Percentiles rank a stretch among this genome's conserved stretches.
Conservation (phyloP, 2,329 filamentous ascomycete genomes). For the Calonectria multiphialidica region DNA sequence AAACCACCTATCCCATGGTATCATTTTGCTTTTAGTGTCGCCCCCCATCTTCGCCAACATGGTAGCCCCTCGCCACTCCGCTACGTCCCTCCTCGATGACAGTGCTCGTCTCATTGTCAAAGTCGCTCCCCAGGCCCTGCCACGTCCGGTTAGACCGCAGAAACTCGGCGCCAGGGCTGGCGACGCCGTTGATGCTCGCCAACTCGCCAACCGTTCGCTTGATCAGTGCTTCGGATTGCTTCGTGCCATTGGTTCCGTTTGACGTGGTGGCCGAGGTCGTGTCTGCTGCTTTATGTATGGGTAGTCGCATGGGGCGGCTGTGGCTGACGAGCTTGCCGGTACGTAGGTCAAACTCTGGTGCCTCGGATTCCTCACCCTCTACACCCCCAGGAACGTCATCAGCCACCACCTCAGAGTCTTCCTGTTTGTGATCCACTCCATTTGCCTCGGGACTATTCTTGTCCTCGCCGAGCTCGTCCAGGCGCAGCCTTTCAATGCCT, state of each 20-base stretch:
- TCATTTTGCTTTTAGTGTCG: slow-evolving; percentile 41
- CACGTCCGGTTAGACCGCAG: slow-evolving; percentile 86
- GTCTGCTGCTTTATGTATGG: slow-evolving; percentile 43
- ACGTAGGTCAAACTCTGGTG: slow-evolving; percentile 92
- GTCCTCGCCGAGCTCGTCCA: slow-evolving; percentile 47
- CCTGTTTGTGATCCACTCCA: slow-evolving; percentile 33
- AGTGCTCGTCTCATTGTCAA: slow-evolving; percentile 71
- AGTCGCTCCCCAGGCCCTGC: slow-evolving; percentile 92
- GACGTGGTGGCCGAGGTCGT: slow-evolving; percentile 22
- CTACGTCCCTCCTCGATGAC: slow-evolving; percentile 86
- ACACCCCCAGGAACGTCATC: slow-evolving; percentile 58
- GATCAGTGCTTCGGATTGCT: slow-evolving; percentile 59
- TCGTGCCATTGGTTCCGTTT: slow-evolving; percentile 24
- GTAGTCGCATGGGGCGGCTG: slow-evolving; percentile 78
- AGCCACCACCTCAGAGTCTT: slow-evolving; percentile 34
- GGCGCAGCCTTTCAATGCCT: slow-evolving; percentile 80
- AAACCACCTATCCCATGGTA: slow-evolving; percentile 1
- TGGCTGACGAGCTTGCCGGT: slow-evolving; percentile 87
- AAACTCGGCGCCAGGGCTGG: slow-evolving; percentile 93
- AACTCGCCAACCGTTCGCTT: slow-evolving; percentile 75
- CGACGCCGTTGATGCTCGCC: slow-evolving; percentile 83
- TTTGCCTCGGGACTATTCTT: slow-evolving; percentile 27
- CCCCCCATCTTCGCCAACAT: slow-evolving; percentile 68
- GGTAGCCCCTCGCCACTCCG: slow-evolving; percentile 91
- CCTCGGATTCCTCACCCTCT: slow-evolving; percentile 78